Percentiles rank a stretch among this genome's conserved stretches.
phyloP scores from a whole-genome alignment of 805 yeast species.

The Cyberlindnera petersonii region DNA sequence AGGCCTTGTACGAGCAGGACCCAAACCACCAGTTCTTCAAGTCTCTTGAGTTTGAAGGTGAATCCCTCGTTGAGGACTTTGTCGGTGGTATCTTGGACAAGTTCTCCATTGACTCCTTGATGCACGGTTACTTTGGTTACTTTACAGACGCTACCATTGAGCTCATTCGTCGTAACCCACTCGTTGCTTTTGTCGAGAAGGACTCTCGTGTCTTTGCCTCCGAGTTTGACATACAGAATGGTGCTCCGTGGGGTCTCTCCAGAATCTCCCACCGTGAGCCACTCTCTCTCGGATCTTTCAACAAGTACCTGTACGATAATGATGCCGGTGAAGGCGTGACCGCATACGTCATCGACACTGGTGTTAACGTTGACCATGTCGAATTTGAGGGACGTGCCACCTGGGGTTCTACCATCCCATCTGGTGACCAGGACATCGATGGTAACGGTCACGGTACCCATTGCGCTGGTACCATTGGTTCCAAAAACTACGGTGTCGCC shows the following conservation, averaged over 20 bases:
- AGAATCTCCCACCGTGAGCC: constrained; percentile 81
- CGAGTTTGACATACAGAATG: constrained; percentile 65
- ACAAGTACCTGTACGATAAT: constrained; percentile 67
- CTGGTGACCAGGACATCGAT: constrained; percentile 65
- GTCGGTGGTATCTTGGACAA: constrained; percentile 56
- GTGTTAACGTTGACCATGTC: constrained; percentile 68
- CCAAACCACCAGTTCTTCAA: constrained; percentile 38
- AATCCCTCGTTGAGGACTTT: constrained; percentile 26
- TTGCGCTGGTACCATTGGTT: constrained; percentile 94
- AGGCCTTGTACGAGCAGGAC: constrained; percentile 32
- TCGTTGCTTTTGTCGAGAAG: constrained; percentile 66
- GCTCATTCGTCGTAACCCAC: constrained; percentile 61
- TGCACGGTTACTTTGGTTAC: constrained; percentile 82
- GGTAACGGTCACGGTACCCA: constrained; percentile 96
- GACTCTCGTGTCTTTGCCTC: constrained; percentile 68
- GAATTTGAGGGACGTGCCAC: constrained; percentile 81
- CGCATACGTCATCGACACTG: constrained; percentile 87
- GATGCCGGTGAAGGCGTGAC: constrained; percentile 82
- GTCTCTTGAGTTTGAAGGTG: constrained; percentile 24
- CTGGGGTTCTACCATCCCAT: constrained; percentile 83
- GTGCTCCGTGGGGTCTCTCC: constrained; percentile 94
- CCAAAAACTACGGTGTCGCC: constrained; percentile 77
- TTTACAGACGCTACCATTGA: constrained; percentile 75
- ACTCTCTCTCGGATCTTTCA: constrained; percentile 62
- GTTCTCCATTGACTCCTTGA: constrained; percentile 52